These are phyloP conservation scores for Candida gigantensis DNA, from an alignment of 1,139 yeast genomes.

Conservation along the genomic window DNA sequence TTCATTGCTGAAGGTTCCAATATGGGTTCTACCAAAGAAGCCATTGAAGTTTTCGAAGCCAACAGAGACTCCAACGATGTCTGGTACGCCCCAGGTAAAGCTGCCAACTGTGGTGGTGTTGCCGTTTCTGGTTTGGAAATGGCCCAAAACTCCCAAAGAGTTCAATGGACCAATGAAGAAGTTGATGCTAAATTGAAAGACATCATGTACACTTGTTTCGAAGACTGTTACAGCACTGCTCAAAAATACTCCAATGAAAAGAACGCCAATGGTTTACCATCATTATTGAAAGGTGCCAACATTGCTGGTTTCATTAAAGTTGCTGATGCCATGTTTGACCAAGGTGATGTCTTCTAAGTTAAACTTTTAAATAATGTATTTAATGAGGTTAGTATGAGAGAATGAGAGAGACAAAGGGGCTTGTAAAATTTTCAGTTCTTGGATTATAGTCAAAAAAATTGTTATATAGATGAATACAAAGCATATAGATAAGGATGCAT, in stretches of 20 bases:
- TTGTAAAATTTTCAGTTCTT: background rate
- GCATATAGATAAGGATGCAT: background rate
- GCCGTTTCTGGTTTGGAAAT: slow-evolving; percentile 98
- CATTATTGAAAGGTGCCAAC: slow-evolving; percentile 97
- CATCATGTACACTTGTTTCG: slow-evolving; percentile 92
- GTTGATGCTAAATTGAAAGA: slow-evolving; percentile 85
- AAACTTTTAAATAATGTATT: no score
- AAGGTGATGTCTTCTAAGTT: slow-evolving; percentile 76
- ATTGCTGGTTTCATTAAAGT: slow-evolving; percentile 98
- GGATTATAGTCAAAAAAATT: background rate
- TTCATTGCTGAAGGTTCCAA: slow-evolving; percentile 98
- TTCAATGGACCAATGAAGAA: slow-evolving; percentile 83
- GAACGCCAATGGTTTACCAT: slow-evolving; percentile 65
- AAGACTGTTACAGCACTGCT: slow-evolving; percentile 90
- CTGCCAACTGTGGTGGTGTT: slow-evolving; percentile 99
- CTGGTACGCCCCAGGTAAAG: slow-evolving; percentile 99
- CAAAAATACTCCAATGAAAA: slow-evolving; percentile 73
- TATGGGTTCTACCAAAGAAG: slow-evolving; percentile 99
- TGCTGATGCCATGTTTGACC: slow-evolving; percentile 97
- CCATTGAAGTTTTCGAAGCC: slow-evolving; percentile 91
- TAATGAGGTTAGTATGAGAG: no score
- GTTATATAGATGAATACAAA: background rate
- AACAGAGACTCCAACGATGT: slow-evolving; percentile 68
- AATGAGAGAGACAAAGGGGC: background rate
- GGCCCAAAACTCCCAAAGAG: slow-evolving; percentile 99